Evolutionary conservation across 305 asterid species (phyloP).

Genomic region (Fraxinus albicans): DNA sequence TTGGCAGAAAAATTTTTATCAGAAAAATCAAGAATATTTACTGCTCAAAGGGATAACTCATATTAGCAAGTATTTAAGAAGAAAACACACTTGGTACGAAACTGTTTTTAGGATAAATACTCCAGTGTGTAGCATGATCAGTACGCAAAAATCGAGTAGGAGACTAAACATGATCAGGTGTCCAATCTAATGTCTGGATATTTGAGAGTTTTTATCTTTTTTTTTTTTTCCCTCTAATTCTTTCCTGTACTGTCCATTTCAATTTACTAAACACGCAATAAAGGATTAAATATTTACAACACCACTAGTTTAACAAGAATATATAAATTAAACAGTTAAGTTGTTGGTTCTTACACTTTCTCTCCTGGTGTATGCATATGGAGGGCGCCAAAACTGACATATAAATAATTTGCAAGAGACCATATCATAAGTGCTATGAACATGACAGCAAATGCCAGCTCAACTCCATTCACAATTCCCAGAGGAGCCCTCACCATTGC

Average conservation of each 20-base stretch:
- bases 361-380: slow-evolving; percentile 46
- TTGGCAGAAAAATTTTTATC: not conserved
- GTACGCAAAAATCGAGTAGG: not conserved
- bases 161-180: not conserved
- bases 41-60: not conserved
- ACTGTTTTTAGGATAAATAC: not conserved
- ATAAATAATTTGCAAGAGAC: slow-evolving; percentile 55
- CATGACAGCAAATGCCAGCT: slow-evolving; percentile 55
- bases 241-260: not conserved
- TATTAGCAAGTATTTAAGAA: not conserved
- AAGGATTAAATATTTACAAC: not conserved
- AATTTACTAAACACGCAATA: not conserved
- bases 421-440: slow-evolving; percentile 53
- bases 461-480: slow-evolving; percentile 55
- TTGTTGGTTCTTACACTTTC: slow-evolving; percentile 35
- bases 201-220: not conserved
- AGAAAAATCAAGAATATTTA: not conserved
- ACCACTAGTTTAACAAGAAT: not conserved
- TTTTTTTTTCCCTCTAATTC: not conserved
- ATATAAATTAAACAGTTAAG: not conserved
- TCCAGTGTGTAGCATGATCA: not conserved
- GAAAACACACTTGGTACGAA: not conserved
- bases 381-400: slow-evolving; percentile 44
- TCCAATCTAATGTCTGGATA: not conserved
- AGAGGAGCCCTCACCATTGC: slow-evolving; percentile 47